Evolutionary conservation across 177 flowering plant species (phyloP).

Genomic region (Tripterygium wilfordii): DNA sequence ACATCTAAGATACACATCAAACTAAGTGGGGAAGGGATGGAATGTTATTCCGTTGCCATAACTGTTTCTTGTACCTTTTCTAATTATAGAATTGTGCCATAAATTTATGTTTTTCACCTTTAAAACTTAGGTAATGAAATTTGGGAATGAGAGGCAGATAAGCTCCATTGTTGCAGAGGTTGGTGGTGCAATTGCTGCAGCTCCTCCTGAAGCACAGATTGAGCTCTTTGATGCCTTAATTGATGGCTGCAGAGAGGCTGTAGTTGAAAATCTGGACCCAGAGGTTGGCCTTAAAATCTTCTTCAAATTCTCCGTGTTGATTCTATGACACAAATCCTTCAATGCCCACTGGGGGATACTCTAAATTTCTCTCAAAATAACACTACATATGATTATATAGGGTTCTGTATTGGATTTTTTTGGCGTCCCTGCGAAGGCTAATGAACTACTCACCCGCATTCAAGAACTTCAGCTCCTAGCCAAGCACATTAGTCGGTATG

Average conservation of each 20-base stretch:
- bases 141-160: constrained; percentile 76
- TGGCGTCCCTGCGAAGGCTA: constrained; percentile 92
- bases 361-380: too few species aligned
- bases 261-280: constrained; percentile 47
- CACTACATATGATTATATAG: too few species aligned
- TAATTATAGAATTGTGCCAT: too few species aligned
- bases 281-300: too few species aligned
- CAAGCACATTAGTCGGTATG: constrained; percentile 76
- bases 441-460: constrained; percentile 74
- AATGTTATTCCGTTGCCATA: too few species aligned
- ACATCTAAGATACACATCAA: too few species aligned
- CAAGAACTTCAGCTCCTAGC: constrained; percentile 86
- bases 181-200: constrained; percentile 81
- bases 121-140: constrained; percentile 66
- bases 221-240: constrained; percentile 82
- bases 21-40: too few species aligned
- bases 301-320: too few species aligned
- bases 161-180: constrained; percentile 68
- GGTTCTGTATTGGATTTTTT: constrained; percentile 91
- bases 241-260: constrained; percentile 85
- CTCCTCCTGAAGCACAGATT: constrained; percentile 70
- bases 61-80: too few species aligned
- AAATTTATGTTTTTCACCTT: not conserved
- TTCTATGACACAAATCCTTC: too few species aligned
- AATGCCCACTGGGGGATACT: too few species aligned